Conservation (phyloP, 148 eudicot species). For the Spergularia marina region DNA sequence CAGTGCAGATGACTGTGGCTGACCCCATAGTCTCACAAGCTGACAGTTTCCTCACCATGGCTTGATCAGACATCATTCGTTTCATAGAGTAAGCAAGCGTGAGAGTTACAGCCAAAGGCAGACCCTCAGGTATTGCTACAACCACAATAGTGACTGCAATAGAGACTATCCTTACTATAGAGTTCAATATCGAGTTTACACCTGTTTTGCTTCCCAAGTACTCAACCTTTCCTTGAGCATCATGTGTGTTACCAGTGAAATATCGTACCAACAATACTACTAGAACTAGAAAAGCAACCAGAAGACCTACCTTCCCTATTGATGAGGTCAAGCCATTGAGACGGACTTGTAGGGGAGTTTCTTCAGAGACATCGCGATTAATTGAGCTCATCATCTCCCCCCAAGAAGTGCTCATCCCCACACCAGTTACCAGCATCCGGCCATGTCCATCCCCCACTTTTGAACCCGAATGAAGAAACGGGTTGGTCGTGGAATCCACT, state of each 20-base stretch:
- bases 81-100: slow-evolving; percentile 91
- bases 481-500: slow-evolving; percentile 43
- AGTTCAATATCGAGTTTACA: slow-evolving; percentile 43
- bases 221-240: slow-evolving; percentile 40
- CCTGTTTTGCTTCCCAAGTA: slow-evolving; percentile 33
- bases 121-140: slow-evolving; percentile 87
- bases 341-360: slow-evolving; percentile 72
- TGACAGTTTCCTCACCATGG: slow-evolving; percentile 85
- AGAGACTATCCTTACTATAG: slow-evolving; percentile 52
- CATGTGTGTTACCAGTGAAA: slow-evolving; percentile 74
- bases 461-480: slow-evolving; percentile 75
- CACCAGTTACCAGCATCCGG: slow-evolving; percentile 67
- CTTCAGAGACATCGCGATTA: slow-evolving; percentile 44
- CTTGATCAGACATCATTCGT: slow-evolving; percentile 86
- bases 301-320: slow-evolving; percentile 68
- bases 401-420: slow-evolving; percentile 80
- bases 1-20: slow-evolving; percentile 82
- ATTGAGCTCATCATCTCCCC: slow-evolving; percentile 93
- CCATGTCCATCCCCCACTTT: slow-evolving; percentile 78
- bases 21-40: slow-evolving; percentile 97
- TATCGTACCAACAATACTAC: slow-evolving; percentile 57
- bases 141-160: slow-evolving; percentile 82
- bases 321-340: slow-evolving; percentile 69
- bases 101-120: slow-evolving; percentile 84
- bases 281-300: slow-evolving; percentile 73